phyloP scores from a whole-genome alignment of 495 filamentous ascomycete genomes.

The Aspergillus carlsbadensis region DNA sequence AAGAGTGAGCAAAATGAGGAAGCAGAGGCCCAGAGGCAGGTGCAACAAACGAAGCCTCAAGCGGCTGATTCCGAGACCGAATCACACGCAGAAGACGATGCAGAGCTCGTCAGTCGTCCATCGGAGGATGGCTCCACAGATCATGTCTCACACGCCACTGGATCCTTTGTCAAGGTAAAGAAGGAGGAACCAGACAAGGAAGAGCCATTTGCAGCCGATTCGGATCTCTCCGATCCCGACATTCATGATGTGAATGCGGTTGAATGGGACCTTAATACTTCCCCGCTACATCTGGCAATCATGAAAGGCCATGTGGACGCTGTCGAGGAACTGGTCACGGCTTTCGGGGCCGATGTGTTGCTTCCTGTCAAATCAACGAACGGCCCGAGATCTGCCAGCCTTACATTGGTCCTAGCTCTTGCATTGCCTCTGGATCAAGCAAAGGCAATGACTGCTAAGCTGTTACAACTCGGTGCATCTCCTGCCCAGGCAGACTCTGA shows the following conservation, averaged over 20 bases:
- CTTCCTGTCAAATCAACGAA: conserved; percentile 57
- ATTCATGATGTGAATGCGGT: conserved; percentile 73
- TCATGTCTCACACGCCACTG: conserved; percentile 44
- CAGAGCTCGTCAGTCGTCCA: conserved; percentile 36
- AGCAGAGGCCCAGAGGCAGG: conserved; percentile 55
- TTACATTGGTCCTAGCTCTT: conserved; percentile 64
- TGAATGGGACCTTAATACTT: conserved; percentile 73
- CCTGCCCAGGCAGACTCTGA: conserved; percentile 67
- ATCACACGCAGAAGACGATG: conserved; percentile 3
- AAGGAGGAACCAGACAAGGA: conserved; percentile 22
- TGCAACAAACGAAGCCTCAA: too few relatives aligned
- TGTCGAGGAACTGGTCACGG: conserved; percentile 66
- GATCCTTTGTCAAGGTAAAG: conserved; percentile 67
- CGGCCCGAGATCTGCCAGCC: conserved; percentile 51
- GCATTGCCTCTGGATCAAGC: conserved; percentile 55
- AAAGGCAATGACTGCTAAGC: conserved; percentile 54
- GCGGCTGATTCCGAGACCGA: neutral
- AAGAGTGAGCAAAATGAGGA: conserved; percentile 71
- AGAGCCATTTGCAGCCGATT: conserved; percentile 41
- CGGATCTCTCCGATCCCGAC: conserved; percentile 66
- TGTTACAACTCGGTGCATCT: conserved; percentile 69
- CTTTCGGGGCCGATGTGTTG: conserved; percentile 71
- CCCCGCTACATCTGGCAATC: conserved; percentile 76
- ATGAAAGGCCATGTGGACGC: conserved; percentile 63
- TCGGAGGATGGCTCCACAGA: conserved; percentile 25